These are phyloP conservation scores for Solanum gracilifrons DNA, from an alignment of 257 asterid genomes.

Conservation along the genomic window DNA sequence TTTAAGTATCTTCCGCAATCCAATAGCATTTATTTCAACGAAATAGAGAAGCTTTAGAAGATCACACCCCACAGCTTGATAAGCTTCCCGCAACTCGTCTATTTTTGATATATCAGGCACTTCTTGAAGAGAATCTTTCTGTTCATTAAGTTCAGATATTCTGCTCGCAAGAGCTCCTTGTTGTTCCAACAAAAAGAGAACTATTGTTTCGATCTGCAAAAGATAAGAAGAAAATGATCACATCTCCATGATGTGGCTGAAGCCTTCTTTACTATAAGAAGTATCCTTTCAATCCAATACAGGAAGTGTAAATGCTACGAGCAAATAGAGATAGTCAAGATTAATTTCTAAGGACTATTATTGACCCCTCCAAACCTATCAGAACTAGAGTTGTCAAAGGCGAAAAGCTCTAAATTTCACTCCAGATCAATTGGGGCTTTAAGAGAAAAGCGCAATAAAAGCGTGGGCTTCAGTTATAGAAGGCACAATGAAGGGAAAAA, in stretches of 20 bases:
- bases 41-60: slow-evolving; percentile 80
- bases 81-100: slow-evolving; percentile 70
- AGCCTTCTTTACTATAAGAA: background rate
- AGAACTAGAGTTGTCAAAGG: background rate
- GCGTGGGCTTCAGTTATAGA: background rate
- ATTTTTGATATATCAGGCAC: slow-evolving; percentile 68
- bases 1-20: slow-evolving; percentile 86
- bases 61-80: slow-evolving; percentile 75
- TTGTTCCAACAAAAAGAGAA: slow-evolving; percentile 85
- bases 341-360: background rate
- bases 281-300: background rate
- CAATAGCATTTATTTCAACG: slow-evolving; percentile 84
- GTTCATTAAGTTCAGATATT: slow-evolving; percentile 55
- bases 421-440: background rate
- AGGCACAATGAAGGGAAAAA: background rate
- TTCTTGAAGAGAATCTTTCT: slow-evolving; percentile 56
- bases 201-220: slow-evolving; percentile 82
- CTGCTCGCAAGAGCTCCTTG: slow-evolving; percentile 77
- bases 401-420: background rate
- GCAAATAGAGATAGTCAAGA: background rate
- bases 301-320: background rate
- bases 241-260: background rate
- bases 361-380: background rate
- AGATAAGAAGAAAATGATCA: background rate
- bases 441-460: background rate